Conservation (phyloP, 2,329 filamentous ascomycete species). For the Zopfia rhizophila region DNA sequence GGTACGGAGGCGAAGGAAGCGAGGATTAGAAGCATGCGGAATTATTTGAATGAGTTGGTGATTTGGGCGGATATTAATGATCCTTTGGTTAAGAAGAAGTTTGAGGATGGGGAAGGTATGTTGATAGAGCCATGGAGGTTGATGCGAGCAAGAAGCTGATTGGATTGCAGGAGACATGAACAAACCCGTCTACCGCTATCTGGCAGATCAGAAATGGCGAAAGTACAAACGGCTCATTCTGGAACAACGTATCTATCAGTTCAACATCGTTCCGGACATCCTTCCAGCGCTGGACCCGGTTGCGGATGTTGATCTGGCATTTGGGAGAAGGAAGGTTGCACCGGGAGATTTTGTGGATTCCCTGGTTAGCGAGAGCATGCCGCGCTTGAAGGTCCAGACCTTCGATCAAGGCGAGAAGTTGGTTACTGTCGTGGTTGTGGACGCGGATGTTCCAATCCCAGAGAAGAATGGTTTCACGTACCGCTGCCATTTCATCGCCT, state of each 20-base stretch:
- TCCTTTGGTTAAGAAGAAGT: conserved; percentile 89
- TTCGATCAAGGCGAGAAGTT: conserved; percentile 85
- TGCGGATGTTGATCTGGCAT: conserved; percentile 84
- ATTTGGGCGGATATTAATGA: conserved; percentile 95
- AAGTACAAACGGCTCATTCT: conserved; percentile 82
- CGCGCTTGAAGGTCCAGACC: conserved; percentile 82
- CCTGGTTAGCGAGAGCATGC: conserved; percentile 75
- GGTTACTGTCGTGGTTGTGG: conserved; percentile 85
- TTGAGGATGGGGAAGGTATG: conserved; percentile 89
- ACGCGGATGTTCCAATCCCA: conserved; percentile 87
- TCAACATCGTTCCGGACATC: conserved; percentile 88
- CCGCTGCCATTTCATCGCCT: conserved; percentile 88
- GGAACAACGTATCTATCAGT: conserved; percentile 85
- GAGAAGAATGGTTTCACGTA: conserved; percentile 79
- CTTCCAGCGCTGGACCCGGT: conserved; percentile 81
- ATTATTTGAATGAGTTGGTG: conserved; percentile 81
- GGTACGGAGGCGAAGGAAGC: conserved; percentile 73
- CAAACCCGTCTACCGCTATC: conserved; percentile 93
- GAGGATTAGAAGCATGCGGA: conserved; percentile 74
- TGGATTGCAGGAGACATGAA: conserved; percentile 82
- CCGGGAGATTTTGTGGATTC: conserved; percentile 85
- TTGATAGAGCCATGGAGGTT: conserved; percentile 11
- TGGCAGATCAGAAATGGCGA: conserved; percentile 89
- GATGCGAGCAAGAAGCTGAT: conserved; percentile 20
- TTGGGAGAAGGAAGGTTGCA: conserved; percentile 74